phyloP scores from a whole-genome alignment of 2,329 filamentous ascomycete species.

The Aspergillus pseudoviridinutans region DNA sequence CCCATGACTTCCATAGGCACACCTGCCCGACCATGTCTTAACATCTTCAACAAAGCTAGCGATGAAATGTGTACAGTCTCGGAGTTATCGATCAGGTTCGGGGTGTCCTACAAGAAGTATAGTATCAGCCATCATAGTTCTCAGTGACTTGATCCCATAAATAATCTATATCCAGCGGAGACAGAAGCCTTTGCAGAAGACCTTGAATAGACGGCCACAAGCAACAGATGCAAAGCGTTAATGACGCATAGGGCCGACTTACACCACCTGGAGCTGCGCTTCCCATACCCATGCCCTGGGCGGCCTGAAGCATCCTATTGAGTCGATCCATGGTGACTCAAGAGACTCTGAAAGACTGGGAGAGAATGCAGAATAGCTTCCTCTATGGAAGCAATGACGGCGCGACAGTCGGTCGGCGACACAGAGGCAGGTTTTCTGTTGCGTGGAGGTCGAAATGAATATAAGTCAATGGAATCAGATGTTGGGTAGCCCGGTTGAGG shows the following conservation, averaged over 20 bases:
- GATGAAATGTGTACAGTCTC: slow-evolving; percentile 99
- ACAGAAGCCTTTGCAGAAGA: neutral
- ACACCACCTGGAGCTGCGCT: slow-evolving; percentile 37
- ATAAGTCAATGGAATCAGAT: neutral
- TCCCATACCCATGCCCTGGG: slow-evolving; percentile 56
- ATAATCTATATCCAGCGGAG: neutral
- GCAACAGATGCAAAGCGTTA: neutral
- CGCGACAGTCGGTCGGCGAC: slow-evolving; percentile 1
- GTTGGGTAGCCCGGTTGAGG: slow-evolving; percentile 1
- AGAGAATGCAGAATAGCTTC: slow-evolving; percentile 24
- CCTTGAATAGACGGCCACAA: neutral
- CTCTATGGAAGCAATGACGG: slow-evolving; percentile 26
- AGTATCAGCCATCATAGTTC: slow-evolving; percentile 6
- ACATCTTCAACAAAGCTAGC: slow-evolving; percentile 94
- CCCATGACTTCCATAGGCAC: slow-evolving; percentile 99
- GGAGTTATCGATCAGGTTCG: slow-evolving; percentile 93
- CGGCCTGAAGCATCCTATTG: slow-evolving; percentile 77
- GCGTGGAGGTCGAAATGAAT: neutral
- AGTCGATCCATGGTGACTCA: slow-evolving; percentile 74
- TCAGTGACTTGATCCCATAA: neutral
- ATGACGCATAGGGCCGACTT: slow-evolving; percentile 22
- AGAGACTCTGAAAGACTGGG: slow-evolving; percentile 15
- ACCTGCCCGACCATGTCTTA: slow-evolving; percentile 92
- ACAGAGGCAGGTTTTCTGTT: neutral
- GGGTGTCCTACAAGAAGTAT: slow-evolving; percentile 64